Percentiles rank a stretch among this genome's conserved stretches.
Conservation (phyloP, 805 yeast species). For the Torulaspora franciscae region DNA sequence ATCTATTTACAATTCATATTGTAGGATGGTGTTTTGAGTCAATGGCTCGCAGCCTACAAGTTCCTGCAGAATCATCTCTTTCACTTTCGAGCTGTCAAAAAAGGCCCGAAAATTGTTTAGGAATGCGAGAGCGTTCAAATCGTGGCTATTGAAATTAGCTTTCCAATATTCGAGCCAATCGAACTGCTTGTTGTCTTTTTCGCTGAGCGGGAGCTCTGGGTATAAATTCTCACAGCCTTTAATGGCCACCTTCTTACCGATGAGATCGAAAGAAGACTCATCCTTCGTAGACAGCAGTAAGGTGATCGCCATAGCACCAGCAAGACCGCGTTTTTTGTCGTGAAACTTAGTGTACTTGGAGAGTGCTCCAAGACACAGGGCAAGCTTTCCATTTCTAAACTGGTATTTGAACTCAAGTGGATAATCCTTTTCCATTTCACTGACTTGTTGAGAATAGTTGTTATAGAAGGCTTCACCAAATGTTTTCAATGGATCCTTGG, state of each 20-base stretch:
- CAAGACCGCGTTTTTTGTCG: conserved; percentile 19
- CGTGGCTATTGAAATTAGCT: conserved; percentile 13
- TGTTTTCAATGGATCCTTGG: conserved; percentile 41
- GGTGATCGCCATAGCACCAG: conserved; percentile 29
- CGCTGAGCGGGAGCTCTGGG: conserved; percentile 19
- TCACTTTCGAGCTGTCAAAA: conserved; percentile 10
- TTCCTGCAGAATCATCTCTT: conserved; percentile 21
- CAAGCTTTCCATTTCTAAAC: conserved; percentile 29
- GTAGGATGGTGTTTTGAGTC: conserved; percentile 23
- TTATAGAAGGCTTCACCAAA: conserved; percentile 43
- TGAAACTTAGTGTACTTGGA: conserved; percentile 21
- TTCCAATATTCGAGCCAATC: conserved; percentile 25
- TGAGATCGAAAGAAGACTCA: conserved; percentile 21
- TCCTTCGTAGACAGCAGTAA: conserved; percentile 26
- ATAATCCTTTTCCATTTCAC: conserved; percentile 35
- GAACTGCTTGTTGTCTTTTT: conserved; percentile 18
- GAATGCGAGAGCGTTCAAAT: conserved; percentile 20
- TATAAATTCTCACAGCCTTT: conserved; percentile 29
- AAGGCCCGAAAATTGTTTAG: conserved; percentile 13
- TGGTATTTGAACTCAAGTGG: conserved; percentile 30
- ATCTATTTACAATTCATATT: conserved; percentile 25
- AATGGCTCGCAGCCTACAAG: conserved; percentile 25
- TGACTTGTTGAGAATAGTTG: conserved; percentile 41
- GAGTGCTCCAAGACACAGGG: conserved; percentile 30
- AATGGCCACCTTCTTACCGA: conserved; percentile 32